Conservation (phyloP, 2,329 filamentous ascomycete species). For the Alternaria ventricosa region DNA sequence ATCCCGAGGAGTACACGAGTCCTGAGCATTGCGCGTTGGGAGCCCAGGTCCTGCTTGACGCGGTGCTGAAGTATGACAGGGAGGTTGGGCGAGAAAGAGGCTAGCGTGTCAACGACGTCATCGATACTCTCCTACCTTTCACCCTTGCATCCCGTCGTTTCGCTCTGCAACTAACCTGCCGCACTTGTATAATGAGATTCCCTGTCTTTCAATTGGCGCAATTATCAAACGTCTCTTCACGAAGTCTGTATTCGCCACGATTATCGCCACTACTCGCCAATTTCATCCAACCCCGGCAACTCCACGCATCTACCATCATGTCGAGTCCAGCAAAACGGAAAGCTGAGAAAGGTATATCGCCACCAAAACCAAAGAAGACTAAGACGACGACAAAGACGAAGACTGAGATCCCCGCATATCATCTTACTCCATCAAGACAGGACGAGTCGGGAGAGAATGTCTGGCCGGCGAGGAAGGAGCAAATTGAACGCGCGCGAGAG, state of each 20-base stretch:
- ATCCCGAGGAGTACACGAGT: constrained; percentile 52
- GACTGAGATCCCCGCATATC: constrained; percentile 39
- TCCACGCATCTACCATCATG: constrained; percentile 24
- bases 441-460: constrained; percentile 55
- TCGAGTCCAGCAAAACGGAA: constrained; percentile 41
- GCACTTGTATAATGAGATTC: neutral
- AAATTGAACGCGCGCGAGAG: constrained; percentile 62
- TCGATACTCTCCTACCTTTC: neutral
- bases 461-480: constrained; percentile 66
- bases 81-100: neutral
- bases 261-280: neutral
- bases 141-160: neutral
- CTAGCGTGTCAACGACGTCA: constrained; percentile 12
- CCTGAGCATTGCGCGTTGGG: constrained; percentile 53
- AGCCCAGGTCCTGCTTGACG: constrained; percentile 55
- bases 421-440: constrained; percentile 34
- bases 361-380: constrained; percentile 31
- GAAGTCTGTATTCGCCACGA: neutral
- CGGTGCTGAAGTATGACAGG: constrained; percentile 9
- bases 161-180: neutral
- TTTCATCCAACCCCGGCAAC: neutral
- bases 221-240: no score
- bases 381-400: constrained; percentile 34
- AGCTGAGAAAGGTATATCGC: constrained; percentile 20
- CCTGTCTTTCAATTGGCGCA: neutral